Conservation (phyloP, 2,329 filamentous ascomycete genomes). For the Blastomyces gilchristii region DNA sequence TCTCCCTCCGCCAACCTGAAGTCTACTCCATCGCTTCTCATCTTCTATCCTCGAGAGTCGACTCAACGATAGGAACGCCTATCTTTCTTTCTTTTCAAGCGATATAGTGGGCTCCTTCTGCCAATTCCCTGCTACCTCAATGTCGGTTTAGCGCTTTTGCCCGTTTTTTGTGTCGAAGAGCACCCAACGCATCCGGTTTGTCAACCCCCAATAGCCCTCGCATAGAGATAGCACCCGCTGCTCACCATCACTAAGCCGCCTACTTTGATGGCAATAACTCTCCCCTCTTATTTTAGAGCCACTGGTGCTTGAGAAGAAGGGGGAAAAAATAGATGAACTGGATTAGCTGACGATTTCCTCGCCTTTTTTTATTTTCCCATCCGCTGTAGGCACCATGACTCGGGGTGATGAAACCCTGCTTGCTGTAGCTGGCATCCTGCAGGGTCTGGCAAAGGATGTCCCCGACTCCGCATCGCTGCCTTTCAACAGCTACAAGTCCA, state of each 20-base stretch:
- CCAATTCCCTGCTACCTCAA: constrained; percentile 9
- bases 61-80: constrained; percentile 6
- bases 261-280: constrained; percentile 9
- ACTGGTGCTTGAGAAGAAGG: neutral
- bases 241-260: constrained; percentile 2
- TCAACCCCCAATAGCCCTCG: neutral
- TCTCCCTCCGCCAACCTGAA: neutral
- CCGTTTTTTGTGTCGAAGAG: constrained; percentile 6
- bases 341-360: constrained; percentile 8
- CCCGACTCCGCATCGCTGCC: constrained; percentile 23
- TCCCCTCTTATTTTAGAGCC: constrained; percentile 9
- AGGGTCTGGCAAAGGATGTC: constrained; percentile 36
- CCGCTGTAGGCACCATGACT: constrained; percentile 34
- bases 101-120: constrained; percentile 16
- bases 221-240: neutral
- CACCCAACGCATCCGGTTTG: constrained; percentile 8
- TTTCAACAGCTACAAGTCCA: constrained; percentile 20
- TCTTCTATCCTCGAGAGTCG: neutral
- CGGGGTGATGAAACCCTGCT: constrained; percentile 38
- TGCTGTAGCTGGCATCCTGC: constrained; percentile 38
- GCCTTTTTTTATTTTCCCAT: constrained; percentile 3
- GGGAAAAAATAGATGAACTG: neutral
- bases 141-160: constrained; percentile 8
- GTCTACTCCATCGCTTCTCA: neutral
- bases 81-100: constrained; percentile 6